Base-by-base conservation (phyloP, 1,284 basidiomycete genomes). In the Malassezia slooffiae region DNA sequence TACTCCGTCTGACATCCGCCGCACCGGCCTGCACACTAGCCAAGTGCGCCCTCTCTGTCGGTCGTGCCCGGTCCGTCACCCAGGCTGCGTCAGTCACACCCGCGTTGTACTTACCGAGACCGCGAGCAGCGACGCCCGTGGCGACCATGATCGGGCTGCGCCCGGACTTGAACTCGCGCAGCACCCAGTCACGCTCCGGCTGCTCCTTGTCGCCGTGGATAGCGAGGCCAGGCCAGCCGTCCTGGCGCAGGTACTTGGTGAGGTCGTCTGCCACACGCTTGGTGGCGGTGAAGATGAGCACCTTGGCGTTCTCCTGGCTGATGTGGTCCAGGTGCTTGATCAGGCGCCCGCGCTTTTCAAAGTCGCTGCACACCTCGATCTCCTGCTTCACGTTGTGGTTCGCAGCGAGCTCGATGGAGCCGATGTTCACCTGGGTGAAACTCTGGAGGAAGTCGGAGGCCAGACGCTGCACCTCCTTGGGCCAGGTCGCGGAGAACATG, bases 391-490 rank as follows among this genome's bases (percentile, higher is more conserved):
- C 95, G 71, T 91, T 95, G 77, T 93, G 87, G 73, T 97, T 97
- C 58, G 91, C 93, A 12, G 90, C 89, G 43, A 97, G 78, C 62
- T 97, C 93, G 80, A 90, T 87, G 11, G 91, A 96, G 43, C 93
- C 91, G 54, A 99, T 91, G 77, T 96, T 97, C 71, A 91, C 86
- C 76, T 97, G 93, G 57, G 95, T 91, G 74, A 84, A 87, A 73
- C 97, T 87, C 61, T 80, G 78, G 63, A 95, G 74, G 77, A 96
- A 99, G 72, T 96, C 93, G 81, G 86, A 57, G 29, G 91, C 91
- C 52, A 99, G 79, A 62, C 89, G 86, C 75, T 99, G 91, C 4
- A 99, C 93, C 65, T 99, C 91, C 74, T 95, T 96, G 24, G 91
- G 91, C 91, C 91, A 99, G 17, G 93, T 99, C 19, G 91, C 91